phyloP scores from a whole-genome alignment of 2,329 filamentous ascomycete species.

The Scedosporium dehoogii region DNA sequence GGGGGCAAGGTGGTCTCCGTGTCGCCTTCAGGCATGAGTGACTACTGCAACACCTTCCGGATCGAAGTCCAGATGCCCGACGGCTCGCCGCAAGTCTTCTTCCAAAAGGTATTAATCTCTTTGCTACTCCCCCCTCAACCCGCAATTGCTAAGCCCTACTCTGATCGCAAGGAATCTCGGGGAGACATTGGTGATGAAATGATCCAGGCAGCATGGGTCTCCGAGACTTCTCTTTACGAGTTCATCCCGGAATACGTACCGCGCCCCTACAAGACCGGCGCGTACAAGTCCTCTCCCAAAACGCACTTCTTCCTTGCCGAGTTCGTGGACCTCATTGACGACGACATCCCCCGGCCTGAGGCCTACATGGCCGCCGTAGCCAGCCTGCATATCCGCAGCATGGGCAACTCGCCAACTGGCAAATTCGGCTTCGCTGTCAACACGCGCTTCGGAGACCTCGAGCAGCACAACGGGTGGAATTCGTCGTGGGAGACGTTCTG shows the following conservation, averaged over 20 bases:
- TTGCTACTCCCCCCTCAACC: too few relatives aligned
- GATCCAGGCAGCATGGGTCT: conserved; percentile 13
- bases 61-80: conserved; percentile 9
- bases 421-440: conserved; percentile 13
- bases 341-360: conserved; percentile 13
- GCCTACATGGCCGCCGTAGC: conserved; percentile 13
- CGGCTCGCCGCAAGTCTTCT: background rate
- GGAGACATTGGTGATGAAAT: background rate
- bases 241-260: conserved; percentile 16
- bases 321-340: conserved; percentile 16
- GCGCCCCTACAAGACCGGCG: conserved; percentile 12
- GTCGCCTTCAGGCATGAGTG: conserved; percentile 12
- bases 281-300: conserved; percentile 13
- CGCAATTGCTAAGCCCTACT: background rate
- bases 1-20: conserved; percentile 13
- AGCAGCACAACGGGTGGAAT: conserved; percentile 14
- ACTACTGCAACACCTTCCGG: conserved; percentile 9
- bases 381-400: conserved; percentile 15
- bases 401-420: conserved; percentile 14
- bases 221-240: conserved; percentile 13
- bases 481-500: conserved; percentile 16
- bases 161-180: background rate
- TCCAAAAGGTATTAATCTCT: background rate
- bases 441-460: conserved; percentile 9
- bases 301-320: conserved; percentile 16